Conservation (phyloP, 2,329 filamentous ascomycete species). For the Fusarium sp. region DNA sequence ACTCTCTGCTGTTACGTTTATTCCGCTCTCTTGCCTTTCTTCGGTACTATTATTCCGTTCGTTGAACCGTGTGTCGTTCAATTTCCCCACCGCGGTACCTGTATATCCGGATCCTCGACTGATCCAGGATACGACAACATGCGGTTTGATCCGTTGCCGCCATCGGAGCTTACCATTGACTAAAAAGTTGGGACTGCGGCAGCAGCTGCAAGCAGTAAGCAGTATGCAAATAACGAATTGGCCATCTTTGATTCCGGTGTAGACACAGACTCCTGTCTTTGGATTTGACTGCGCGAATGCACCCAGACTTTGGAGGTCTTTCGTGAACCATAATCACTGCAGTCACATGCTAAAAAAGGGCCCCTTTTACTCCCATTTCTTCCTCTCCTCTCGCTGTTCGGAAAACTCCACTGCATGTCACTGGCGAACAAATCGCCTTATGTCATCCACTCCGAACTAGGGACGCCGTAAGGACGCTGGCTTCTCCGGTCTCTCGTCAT, state of each 20-base stretch:
- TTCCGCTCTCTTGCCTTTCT: not conserved
- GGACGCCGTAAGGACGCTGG: conserved; percentile 27
- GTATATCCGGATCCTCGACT: conserved; percentile 39
- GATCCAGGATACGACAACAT: conserved; percentile 31
- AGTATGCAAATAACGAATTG: conserved; percentile 3
- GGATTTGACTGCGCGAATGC: not conserved
- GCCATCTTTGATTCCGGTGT: not conserved
- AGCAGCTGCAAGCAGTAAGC: conserved; percentile 10
- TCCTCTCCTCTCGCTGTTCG: conserved; percentile 35
- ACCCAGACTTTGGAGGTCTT: not conserved
- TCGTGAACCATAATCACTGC: conserved; percentile 24
- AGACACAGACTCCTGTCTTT: not conserved
- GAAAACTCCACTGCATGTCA: conserved; percentile 45
- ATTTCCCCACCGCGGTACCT: conserved; percentile 24
- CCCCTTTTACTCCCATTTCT: not conserved
- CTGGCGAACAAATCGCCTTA: conserved; percentile 39
- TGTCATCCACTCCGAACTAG: conserved; percentile 45
- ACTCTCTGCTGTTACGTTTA: not conserved
- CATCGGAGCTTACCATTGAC: conserved; percentile 29
- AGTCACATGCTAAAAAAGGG: conserved; percentile 47
- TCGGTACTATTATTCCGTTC: conserved; percentile 3
- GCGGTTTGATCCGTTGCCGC: conserved; percentile 38
- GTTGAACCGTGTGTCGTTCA: conserved; percentile 11
- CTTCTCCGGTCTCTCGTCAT: conserved; percentile 47
- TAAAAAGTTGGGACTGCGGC: conserved; percentile 2